Evolutionary conservation across 257 asterid species (phyloP), one percentile per base, ranked within the genome.

Genomic region (Fraxinus americana): DNA sequence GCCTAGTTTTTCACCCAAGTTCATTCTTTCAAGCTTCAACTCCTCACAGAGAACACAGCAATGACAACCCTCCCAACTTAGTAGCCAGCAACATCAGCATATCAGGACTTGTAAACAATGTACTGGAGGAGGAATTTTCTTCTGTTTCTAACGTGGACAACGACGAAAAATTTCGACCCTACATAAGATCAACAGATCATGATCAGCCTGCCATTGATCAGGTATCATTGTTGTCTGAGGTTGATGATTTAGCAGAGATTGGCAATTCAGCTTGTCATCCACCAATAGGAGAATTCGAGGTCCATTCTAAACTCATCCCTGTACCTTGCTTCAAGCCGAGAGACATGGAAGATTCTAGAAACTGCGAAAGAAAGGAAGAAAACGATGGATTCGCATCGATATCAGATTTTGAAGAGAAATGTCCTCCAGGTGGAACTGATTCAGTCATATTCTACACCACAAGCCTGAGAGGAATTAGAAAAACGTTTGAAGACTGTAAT

Each of bases 401-500:
- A 59, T 23, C 34, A 25, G 85, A 79, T 7, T 85, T 82, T 7
- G 89, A 87, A 75, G 86, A 87, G 71, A 90, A 38, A 36, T 86
- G 90, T 52, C 93, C 93, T 2, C 96, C 90, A 0, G 96, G 90
- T 7, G 92, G 94, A 19, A 83, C 17, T 0, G 92, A 91, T 39
- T 14, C 79, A 0, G 82, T 94, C 2, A 86, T 92, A 3, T 78
- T 92, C 0, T 94, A 94, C 96, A 86, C 96, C 1, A 94, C 97
- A 14, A 90, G 93, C 81, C 80, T 91, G 25, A 82, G 96, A 3
- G 98, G 97, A 29, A 90, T 94, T 63, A 78, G 94, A 72, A 91
- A 91, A 72, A 94, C 97, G 0, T 94, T 87, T 71, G 91, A 92
- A 75, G 97, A 90, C 45, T 92, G 98, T 82, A 86, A 78, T 27